Percentiles rank a stretch among this genome's conserved stretches.
Conservation (phyloP, 2,329 filamentous ascomycete species). For the Sporothrix globosa region DNA sequence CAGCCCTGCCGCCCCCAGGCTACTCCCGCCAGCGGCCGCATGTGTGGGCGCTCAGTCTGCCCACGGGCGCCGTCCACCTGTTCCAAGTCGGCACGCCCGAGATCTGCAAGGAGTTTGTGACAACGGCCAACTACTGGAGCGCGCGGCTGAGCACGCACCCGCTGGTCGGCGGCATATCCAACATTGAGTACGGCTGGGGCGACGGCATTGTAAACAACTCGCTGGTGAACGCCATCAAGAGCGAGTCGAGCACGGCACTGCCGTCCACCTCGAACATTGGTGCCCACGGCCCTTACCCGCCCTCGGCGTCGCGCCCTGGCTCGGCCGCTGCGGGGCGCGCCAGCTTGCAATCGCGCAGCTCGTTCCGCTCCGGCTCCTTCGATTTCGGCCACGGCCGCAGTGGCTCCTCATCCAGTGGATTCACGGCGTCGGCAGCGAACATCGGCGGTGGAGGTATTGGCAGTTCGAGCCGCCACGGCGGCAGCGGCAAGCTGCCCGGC, state of each 20-base stretch:
- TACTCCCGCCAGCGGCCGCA: conserved; percentile 89
- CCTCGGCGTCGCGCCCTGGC: conserved; percentile 51
- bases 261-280: conserved; percentile 14
- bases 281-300: conserved; percentile 36
- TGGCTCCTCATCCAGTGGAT: conserved; percentile 49
- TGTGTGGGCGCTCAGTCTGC: conserved; percentile 91
- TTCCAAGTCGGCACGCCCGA: conserved; percentile 97
- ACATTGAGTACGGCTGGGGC: conserved; percentile 97
- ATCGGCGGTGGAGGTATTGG: too few relatives aligned
- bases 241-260: conserved; percentile 46
- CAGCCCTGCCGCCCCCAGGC: conserved; percentile 82
- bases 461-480: conserved; percentile 15
- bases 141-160: conserved; percentile 92
- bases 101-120: conserved; percentile 92
- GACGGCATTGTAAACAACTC: conserved; percentile 73
- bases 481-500: conserved; percentile 67
- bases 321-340: conserved; percentile 47
- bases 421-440: conserved; percentile 38
- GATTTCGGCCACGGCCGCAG: conserved; percentile 63
- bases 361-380: conserved; percentile 61
- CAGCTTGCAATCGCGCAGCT: conserved; percentile 43
- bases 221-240: conserved; percentile 57
- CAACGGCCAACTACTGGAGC: conserved; percentile 96
- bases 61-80: conserved; percentile 92
- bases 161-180: conserved; percentile 88